Evolutionary conservation across 495 filamentous ascomycete genomes (phyloP).

Genomic region (Parachaetomium inaequale): DNA sequence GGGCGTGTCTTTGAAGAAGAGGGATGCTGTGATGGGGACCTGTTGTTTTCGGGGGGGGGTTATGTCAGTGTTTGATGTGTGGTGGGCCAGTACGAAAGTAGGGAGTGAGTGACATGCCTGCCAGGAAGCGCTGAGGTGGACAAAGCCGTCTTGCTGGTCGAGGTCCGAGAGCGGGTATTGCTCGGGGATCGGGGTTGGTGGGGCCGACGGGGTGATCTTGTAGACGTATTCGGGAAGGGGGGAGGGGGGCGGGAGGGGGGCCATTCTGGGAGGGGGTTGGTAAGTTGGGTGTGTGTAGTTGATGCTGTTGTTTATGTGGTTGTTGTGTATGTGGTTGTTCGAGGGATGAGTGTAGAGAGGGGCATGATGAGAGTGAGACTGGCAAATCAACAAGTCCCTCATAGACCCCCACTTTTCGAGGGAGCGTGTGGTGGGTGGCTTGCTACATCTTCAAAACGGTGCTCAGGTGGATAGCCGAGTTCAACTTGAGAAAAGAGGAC

Average conservation of each 20-base stretch:
- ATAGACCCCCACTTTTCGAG: background rate
- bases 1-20: conserved; percentile 41
- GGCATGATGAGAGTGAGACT: background rate
- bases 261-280: background rate
- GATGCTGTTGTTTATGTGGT: background rate
- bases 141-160: conserved; percentile 51
- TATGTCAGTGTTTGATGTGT: background rate
- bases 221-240: conserved; percentile 48
- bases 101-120: conserved; percentile 35
- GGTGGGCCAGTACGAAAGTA: background rate
- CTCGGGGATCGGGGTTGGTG: conserved; percentile 47
- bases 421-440: background rate
- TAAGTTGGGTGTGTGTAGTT: background rate
- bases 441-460: too few species aligned
- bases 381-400: background rate
- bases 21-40: conserved; percentile 47
- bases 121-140: conserved; percentile 47
- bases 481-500: too few species aligned
- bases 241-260: conserved; percentile 22
- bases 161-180: conserved; percentile 48
- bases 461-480: too few species aligned
- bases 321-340: background rate
- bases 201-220: conserved; percentile 47
- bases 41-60: conserved; percentile 14
- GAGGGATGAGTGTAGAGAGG: background rate